Conservation (phyloP, 176 grass and related monocot species). For the Guadua angustifolia region DNA sequence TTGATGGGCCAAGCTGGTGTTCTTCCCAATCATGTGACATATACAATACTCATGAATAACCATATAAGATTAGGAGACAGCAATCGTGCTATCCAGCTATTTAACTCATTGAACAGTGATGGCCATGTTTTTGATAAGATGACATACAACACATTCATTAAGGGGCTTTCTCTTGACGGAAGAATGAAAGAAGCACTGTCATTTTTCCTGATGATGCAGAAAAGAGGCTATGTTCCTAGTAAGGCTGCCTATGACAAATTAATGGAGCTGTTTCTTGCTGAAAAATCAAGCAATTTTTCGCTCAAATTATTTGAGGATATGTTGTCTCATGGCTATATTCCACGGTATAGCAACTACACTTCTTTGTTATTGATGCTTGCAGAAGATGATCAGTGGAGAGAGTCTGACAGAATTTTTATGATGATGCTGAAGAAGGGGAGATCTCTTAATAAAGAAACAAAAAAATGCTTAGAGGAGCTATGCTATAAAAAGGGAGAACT, state of each 20-base stretch:
- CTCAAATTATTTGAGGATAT: constrained; percentile 43
- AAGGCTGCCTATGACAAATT: constrained; percentile 45
- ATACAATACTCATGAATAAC: constrained; percentile 45
- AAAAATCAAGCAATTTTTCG: constrained; percentile 28
- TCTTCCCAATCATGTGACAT: constrained; percentile 48
- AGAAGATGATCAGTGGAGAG: neutral
- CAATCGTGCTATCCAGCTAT: constrained; percentile 44
- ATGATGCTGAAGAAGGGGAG: constrained; percentile 8
- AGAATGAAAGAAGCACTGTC: constrained; percentile 41
- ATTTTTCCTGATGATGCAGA: constrained; percentile 52
- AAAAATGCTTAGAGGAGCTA: constrained; percentile 6
- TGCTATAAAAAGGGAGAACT: constrained; percentile 9
- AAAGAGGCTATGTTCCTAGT: constrained; percentile 45
- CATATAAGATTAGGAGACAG: constrained; percentile 42
- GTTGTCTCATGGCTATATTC: constrained; percentile 25
- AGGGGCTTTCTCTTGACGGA: constrained; percentile 30
- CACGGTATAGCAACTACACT: neutral
- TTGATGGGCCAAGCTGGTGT: constrained; percentile 44
- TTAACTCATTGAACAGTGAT: constrained; percentile 41
- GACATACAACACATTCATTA: constrained; percentile 42
- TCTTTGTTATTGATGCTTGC: constrained; percentile 23
- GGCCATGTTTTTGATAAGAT: constrained; percentile 27
- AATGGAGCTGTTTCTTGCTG: constrained; percentile 35
- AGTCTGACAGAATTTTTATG: neutral
- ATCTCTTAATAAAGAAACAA: constrained; percentile 1